phyloP scores from a whole-genome alignment of 2,329 filamentous ascomycete species.

The Pseudopithomyces chartarum region DNA sequence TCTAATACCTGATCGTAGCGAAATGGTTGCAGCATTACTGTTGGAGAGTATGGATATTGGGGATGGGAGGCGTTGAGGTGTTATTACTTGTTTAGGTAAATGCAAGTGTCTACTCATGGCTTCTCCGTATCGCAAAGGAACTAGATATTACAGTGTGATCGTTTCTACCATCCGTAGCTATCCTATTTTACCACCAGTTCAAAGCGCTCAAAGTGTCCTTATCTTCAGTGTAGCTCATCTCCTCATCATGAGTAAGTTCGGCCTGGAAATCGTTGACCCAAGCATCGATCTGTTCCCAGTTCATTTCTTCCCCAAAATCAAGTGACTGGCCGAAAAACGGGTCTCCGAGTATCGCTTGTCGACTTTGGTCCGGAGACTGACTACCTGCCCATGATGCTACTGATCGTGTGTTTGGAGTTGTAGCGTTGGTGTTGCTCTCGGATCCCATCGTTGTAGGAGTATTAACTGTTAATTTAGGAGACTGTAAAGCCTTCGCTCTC shows the following conservation, averaged over 20 bases:
- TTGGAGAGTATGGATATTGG: no score
- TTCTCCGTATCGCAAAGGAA: no score
- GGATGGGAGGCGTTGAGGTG: no score
- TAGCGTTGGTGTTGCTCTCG: background rate
- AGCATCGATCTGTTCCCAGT: slow-evolving; percentile 14
- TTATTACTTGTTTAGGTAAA: no score
- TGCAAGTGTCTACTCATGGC: no score
- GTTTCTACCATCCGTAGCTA: no score
- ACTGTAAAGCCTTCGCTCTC: background rate
- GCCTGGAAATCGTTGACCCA: slow-evolving; percentile 12
- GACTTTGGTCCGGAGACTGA: background rate
- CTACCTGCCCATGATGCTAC: background rate
- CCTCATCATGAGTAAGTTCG: background rate
- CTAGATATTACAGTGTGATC: no score
- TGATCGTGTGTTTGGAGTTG: background rate
- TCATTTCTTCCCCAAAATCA: slow-evolving; percentile 14
- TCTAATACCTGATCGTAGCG: no score
- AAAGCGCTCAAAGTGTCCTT: background rate
- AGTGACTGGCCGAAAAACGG: slow-evolving; percentile 2
- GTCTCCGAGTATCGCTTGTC: slow-evolving; percentile 6
- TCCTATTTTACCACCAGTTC: slow-evolving; percentile 7
- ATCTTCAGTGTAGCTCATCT: background rate
- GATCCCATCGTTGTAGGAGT: slow-evolving; percentile 1
- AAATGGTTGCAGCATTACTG: no score
- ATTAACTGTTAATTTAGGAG: background rate